Evolutionary conservation across 192 early-diverging fungal species (phyloP), one percentile per base, ranked within the genome.

Genomic region (Bifiguratus adelaidae): DNA sequence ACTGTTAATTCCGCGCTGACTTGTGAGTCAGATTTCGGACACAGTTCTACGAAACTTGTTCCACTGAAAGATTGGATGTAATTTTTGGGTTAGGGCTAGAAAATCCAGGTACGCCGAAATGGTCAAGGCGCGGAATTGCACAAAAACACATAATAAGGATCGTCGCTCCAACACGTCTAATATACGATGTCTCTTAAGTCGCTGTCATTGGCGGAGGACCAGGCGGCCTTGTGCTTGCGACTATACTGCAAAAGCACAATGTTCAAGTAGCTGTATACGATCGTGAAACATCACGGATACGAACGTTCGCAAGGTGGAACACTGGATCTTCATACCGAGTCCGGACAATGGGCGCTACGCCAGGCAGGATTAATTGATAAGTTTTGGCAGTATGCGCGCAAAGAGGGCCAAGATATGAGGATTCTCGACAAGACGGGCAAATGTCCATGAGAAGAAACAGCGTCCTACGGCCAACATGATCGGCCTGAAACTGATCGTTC

Each of bases 171-270:
- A n/a, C n/a, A n/a, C n/a, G n/a, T n/a, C n/a, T n/a, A n/a, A n/a
- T n/a, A n/a, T n/a, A n/a, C n/a, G n/a, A n/a, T n/a, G n/a, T n/a
- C n/a, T n/a, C n/a, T n/a, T n/a, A 33, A 11, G 57, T 74, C 18
- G 60, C 58, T 26, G 67, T 77, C 34, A 53, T 74, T 2, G 74
- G 74, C 16, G 70, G 47, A 8, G 74, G 74, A 12, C 70, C 64
- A 38, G 67, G 65, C 6, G 74, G 74, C 13, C 65, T 77, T 13
- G 61, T 57, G 8, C 57, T 60, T 15, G 68, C 68, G 7, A 41
- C 60, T 16, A 55, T 73, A 20, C 62, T 77, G n/a, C 65, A 70
- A 23, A 44, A 60, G 16, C 30, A 55, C 36, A 26, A 47, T 26
- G 58, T 60, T n/a, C 26, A 41, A 2, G 40, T 48, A 13, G 49